Evolutionary conservation across 2,329 filamentous ascomycete genomes (phyloP).

Genomic region (Fusarium drepaniforme): DNA sequence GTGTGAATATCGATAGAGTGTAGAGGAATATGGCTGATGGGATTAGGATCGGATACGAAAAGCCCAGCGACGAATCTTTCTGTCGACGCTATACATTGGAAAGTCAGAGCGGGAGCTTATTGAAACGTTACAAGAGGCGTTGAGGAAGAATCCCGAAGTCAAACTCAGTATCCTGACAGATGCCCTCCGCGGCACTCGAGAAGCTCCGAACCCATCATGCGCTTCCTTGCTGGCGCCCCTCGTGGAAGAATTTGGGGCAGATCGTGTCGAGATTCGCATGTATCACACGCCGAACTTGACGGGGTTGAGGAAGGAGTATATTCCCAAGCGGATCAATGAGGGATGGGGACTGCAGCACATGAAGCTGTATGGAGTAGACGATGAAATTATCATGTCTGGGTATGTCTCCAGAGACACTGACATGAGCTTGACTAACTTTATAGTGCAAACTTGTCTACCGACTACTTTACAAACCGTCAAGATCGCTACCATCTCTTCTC

Average conservation of each 20-base stretch:
- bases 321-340: slow-evolving; percentile 94
- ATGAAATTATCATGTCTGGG: slow-evolving; percentile 95
- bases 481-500: slow-evolving; percentile 95
- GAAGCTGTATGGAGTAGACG: slow-evolving; percentile 97
- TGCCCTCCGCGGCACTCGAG: slow-evolving; percentile 89
- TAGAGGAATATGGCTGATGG: slow-evolving; percentile 23
- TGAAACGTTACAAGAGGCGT: slow-evolving; percentile 78
- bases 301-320: slow-evolving; percentile 83
- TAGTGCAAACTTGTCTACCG: slow-evolving; percentile 86
- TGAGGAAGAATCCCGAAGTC: slow-evolving; percentile 80
- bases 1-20: slow-evolving; percentile 54
- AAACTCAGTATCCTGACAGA: slow-evolving; percentile 92
- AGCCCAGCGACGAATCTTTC: slow-evolving; percentile 84
- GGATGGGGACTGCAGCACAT: slow-evolving; percentile 99
- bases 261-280: slow-evolving; percentile 93
- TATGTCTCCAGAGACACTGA: slow-evolving; percentile 50
- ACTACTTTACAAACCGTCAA: slow-evolving; percentile 97
- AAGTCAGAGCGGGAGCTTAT: slow-evolving; percentile 93
- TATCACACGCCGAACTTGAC: slow-evolving; percentile 98
- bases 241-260: slow-evolving; percentile 84
- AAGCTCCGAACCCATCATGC: slow-evolving; percentile 86
- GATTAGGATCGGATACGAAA: slow-evolving; percentile 80
- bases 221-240: slow-evolving; percentile 89
- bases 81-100: slow-evolving; percentile 97
- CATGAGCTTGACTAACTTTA: slow-evolving; percentile 22